phyloP scores from a whole-genome alignment of 2,329 filamentous ascomycete species.

The Colletotrichum sidae region DNA sequence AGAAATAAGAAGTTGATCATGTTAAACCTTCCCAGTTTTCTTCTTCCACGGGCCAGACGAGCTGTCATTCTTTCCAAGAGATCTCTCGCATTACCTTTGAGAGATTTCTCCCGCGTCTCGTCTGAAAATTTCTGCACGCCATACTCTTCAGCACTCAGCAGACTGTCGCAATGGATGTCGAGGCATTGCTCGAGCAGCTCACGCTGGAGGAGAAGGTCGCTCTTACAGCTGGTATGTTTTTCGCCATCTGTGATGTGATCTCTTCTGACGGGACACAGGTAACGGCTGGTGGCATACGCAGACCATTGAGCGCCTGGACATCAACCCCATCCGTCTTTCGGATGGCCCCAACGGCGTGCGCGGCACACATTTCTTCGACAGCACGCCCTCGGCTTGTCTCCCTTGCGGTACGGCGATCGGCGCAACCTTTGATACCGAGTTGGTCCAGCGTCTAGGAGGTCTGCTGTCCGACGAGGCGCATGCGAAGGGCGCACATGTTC shows the following conservation, averaged over 20 bases:
- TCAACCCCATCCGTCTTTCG: conserved; percentile 35
- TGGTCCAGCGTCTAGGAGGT: conserved; percentile 62
- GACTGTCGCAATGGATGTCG: conserved; percentile 29
- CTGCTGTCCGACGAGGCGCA: conserved; percentile 65
- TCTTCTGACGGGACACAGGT: conserved; percentile 9
- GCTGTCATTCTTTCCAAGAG: not conserved
- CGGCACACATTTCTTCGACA: conserved; percentile 76
- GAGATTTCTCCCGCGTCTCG: not conserved
- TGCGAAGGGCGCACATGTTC: conserved; percentile 67
- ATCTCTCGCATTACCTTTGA: not conserved
- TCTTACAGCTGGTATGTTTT: conserved; percentile 33
- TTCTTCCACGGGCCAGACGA: not conserved
- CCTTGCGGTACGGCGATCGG: conserved; percentile 69
- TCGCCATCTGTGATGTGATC: accelerated
- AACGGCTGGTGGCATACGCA: conserved; percentile 40
- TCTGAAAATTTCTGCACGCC: not conserved
- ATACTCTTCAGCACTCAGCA: not conserved
- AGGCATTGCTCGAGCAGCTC: conserved; percentile 34
- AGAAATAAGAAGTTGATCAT: conserved; percentile 17
- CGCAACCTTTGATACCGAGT: conserved; percentile 66
- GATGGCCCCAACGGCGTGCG: conserved; percentile 56
- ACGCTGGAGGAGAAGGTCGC: conserved; percentile 37
- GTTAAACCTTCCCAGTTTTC: not conserved
- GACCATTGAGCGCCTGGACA: conserved; percentile 32
- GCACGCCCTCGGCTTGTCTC: conserved; percentile 68